Evolutionary conservation across 345 rosid genomes (phyloP).

Genomic region (Combretum micranthum): DNA sequence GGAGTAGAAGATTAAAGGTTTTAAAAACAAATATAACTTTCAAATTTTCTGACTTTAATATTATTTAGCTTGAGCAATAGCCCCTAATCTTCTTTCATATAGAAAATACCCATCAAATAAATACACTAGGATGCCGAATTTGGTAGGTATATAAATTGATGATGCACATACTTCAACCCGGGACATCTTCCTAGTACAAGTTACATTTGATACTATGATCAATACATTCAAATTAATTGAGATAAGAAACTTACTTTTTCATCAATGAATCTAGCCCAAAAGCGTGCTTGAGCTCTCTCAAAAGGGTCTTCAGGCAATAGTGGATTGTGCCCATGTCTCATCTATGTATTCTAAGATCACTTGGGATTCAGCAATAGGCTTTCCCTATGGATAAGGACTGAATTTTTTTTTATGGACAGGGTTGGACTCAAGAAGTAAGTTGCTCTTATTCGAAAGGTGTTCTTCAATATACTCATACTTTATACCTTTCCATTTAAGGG

Average conservation of each 20-base stretch:
- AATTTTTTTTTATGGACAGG: slow-evolving; percentile 31
- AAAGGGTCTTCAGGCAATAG: slow-evolving; percentile 34
- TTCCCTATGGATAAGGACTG: slow-evolving; percentile 38
- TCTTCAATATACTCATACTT: slow-evolving; percentile 29
- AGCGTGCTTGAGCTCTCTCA: slow-evolving; percentile 29
- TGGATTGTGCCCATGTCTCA: slow-evolving; percentile 35
- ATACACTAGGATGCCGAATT: too few species aligned
- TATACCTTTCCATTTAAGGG: slow-evolving; percentile 33
- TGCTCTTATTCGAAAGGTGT: slow-evolving; percentile 27
- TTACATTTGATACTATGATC: too few species aligned
- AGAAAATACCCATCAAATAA: too few species aligned
- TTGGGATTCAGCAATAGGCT: slow-evolving; percentile 28
- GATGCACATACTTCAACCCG: too few species aligned
- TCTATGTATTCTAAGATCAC: slow-evolving; percentile 44
- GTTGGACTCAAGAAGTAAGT: slow-evolving; percentile 25
- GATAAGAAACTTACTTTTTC: slow-evolving; percentile 34
- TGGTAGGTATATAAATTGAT: too few species aligned
- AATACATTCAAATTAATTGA: too few species aligned
- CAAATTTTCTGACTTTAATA: too few species aligned
- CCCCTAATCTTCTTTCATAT: too few species aligned
- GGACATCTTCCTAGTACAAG: too few species aligned
- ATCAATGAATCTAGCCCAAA: slow-evolving; percentile 44
- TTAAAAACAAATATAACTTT: too few species aligned
- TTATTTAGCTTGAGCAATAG: too few species aligned
- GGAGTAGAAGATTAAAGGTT: too few species aligned